Evolutionary conservation across 768 basidiomycete species (phyloP), one percentile per base, ranked within the genome.

Genomic region (Leccinum pellstonianum): DNA sequence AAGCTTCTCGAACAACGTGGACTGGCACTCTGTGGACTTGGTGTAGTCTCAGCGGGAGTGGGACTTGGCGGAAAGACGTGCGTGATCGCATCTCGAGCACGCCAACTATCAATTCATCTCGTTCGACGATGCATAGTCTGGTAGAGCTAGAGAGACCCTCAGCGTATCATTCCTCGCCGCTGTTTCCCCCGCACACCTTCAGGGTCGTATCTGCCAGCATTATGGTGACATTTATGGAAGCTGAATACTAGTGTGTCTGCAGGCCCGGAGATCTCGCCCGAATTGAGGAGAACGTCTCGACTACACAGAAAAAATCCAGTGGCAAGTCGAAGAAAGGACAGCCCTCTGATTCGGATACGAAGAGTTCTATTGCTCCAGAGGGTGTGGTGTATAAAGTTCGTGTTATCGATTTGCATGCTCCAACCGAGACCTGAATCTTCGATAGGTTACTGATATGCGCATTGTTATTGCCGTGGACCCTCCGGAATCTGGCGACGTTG

Each of bases 51-150:
- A 25, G 79, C 94, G n/a, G 86, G 83, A 54, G 81, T 97, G 17
- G 96, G 95, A 3, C 81, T 98, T 4, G 95, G 94, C 27, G 95
- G 95, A 27, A 95, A 95, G 78, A 95, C 87, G 94, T 96, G 72
- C 70, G 74, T 64, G 49, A 46, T 37, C 35, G 12, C 50, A 19
- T 50, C 17, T 12, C 43, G 43, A 46, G 21, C 27, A 31, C 38
- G 5, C 2, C 23, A 31, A 51, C 31, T 57, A 48, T n/a, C 41
- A 49, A 56, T 27, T 46, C 43, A 4, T 27, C 62, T 62, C 62
- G 69, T 55, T 77, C 62, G 67, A 74, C 63, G 51, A 68, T 82
- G 76, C 68, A 65, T 63, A 96, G 95, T 50, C 76, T 98, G 59
- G 83, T 98, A 57, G 93, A 96, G 73, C 78, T 98, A 6, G 88